Conservation (phyloP, 768 basidiomycete species). For the Mycena galericulata region DNA sequence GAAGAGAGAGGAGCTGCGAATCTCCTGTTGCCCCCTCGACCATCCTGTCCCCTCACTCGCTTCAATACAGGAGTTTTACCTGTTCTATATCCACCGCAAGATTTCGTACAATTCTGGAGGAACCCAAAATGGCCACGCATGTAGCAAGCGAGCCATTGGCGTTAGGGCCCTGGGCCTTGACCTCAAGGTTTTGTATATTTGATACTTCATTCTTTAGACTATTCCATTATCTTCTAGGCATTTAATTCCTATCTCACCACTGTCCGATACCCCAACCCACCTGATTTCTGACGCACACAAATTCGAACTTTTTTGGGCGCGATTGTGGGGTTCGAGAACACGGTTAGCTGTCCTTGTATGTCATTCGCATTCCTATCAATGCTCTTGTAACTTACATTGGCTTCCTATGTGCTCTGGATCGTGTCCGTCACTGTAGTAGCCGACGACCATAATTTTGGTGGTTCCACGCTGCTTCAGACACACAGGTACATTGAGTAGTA, state of each 20-base stretch:
- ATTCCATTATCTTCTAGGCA: background rate
- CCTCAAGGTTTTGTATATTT: background rate
- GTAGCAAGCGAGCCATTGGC: background rate
- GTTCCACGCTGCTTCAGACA: background rate
- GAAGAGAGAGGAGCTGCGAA: too few species aligned
- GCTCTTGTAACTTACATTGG: background rate
- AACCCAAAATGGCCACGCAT: background rate
- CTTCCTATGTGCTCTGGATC: conserved; percentile 4
- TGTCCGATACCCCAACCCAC: background rate
- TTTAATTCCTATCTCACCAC: conserved; percentile 2
- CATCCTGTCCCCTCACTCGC: too few species aligned
- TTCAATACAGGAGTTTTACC: background rate
- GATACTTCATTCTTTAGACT: background rate
- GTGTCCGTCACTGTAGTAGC: background rate
- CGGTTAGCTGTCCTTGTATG: background rate
- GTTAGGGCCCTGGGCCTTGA: background rate
- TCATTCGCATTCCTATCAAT: background rate
- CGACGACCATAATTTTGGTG: background rate
- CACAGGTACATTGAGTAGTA: background rate
- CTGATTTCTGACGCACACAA: background rate
- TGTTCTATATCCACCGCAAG: background rate
- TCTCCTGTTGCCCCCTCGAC: background rate
- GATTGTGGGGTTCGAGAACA: background rate
- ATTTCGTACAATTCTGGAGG: conserved; percentile 1
- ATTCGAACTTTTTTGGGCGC: background rate